These are phyloP conservation scores for Drechslerella stenobrocha DNA, from an alignment of 2,329 filamentous ascomycete genomes.

Conservation along the genomic window DNA sequence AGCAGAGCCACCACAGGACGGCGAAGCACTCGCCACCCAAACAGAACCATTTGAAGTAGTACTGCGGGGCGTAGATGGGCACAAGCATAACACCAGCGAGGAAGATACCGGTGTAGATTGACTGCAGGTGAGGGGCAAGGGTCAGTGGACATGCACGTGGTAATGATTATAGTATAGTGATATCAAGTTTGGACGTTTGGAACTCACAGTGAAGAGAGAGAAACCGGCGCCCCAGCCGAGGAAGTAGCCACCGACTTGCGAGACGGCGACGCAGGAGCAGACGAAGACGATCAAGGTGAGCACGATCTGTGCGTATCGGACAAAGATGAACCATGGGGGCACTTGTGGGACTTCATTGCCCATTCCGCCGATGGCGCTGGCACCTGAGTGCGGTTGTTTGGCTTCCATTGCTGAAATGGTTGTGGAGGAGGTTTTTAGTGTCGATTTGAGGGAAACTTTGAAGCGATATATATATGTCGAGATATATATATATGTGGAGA, in stretches of 20 bases:
- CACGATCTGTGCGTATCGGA: slow-evolving; percentile 47
- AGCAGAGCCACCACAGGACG: slow-evolving; percentile 46
- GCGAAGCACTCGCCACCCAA: slow-evolving; percentile 43
- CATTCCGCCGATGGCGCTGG: slow-evolving; percentile 26
- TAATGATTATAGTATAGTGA: too few species aligned
- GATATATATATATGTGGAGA: slow-evolving; percentile 1
- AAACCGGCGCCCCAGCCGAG: slow-evolving; percentile 47
- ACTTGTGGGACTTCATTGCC: slow-evolving; percentile 41
- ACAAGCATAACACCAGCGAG: slow-evolving; percentile 40
- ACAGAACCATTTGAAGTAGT: slow-evolving; percentile 48
- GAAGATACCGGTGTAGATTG: slow-evolving; percentile 41
- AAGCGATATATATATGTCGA: neutral
- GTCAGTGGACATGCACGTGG: neutral
- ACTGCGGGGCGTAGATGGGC: slow-evolving; percentile 35
- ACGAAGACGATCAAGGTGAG: slow-evolving; percentile 47
- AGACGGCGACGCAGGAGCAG: slow-evolving; percentile 39
- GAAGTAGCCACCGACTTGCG: slow-evolving; percentile 11
- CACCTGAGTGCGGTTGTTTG: slow-evolving; percentile 14
- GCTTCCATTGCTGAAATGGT: slow-evolving; percentile 34
- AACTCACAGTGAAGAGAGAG: slow-evolving; percentile 44
- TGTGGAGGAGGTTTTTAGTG: slow-evolving; percentile 2
- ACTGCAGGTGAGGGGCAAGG: neutral
- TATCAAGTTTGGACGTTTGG: neutral
- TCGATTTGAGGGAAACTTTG: neutral
- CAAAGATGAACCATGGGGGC: slow-evolving; percentile 43